Conservation (phyloP, 768 basidiomycete species). For the Macrolepiota fuliginosa region DNA sequence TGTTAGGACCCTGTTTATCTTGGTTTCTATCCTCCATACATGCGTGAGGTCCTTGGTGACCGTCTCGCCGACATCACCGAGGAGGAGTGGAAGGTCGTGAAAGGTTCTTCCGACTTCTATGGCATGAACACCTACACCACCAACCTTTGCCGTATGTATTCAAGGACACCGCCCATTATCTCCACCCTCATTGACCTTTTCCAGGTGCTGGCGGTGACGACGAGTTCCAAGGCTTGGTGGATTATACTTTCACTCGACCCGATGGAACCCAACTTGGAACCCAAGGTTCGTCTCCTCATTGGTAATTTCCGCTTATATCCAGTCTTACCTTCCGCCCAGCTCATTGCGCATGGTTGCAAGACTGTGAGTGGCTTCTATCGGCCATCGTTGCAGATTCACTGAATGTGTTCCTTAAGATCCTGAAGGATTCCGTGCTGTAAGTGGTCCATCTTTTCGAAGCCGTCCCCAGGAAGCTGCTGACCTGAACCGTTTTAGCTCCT, state of each 20-base stretch:
- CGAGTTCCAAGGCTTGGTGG: constrained; percentile 61
- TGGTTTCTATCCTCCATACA: constrained; percentile 61
- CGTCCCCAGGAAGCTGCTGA: background rate
- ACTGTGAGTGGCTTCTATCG: constrained; percentile 39
- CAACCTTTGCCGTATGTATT: constrained; percentile 51
- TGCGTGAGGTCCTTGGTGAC: constrained; percentile 53
- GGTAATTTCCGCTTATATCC: background rate
- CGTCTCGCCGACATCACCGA: constrained; percentile 57
- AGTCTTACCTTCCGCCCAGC: constrained; percentile 30
- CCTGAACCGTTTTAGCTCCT: constrained; percentile 37
- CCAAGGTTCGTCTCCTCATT: constrained; percentile 39
- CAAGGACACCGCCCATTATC: background rate
- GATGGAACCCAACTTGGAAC: constrained; percentile 64
- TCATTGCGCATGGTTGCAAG: constrained; percentile 65
- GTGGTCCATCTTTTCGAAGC: constrained; percentile 13
- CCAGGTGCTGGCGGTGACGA: constrained; percentile 57
- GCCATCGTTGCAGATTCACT: background rate
- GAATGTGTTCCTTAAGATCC: constrained; percentile 40
- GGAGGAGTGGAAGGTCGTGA: constrained; percentile 55
- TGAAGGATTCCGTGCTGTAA: constrained; percentile 61
- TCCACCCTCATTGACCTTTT: constrained; percentile 2
- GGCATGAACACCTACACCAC: constrained; percentile 75
- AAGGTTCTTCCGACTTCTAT: constrained; percentile 68
- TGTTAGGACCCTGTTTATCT: constrained; percentile 64
- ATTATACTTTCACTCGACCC: constrained; percentile 59